Base-by-base conservation (phyloP, 163 green algal genomes). In the Scenedesmus sp. region DNA sequence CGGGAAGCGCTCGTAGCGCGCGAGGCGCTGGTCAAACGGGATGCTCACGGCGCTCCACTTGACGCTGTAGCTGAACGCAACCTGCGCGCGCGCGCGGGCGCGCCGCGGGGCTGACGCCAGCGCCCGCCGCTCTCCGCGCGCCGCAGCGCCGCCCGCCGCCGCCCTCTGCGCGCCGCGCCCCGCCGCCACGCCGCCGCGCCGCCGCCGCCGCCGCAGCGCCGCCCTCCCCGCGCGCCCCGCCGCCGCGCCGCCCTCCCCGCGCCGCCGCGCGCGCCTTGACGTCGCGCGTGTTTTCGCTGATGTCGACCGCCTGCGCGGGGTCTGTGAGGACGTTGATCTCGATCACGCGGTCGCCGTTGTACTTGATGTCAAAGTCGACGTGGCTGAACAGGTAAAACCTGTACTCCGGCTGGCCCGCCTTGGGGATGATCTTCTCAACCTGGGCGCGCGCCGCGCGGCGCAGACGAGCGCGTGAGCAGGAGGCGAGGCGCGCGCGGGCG, bases 361-460 rank as follows among this genome's bases (percentile, higher is more conserved):
- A 95, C 63, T 91, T 87, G 75, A 95, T 86, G 50, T 96, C 89
- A 76, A 96, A 96, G 78, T 95, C 88, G 31, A 94, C 87, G 83
- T 96, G 91, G 0, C 88, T 95, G 86, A 95, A 96, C 26, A 96
- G 67, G 75, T 82, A 89, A 56, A 89, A 92, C 39, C 78, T 80
- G 72, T 80, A 71, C 24, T 83, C 50, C 2, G 75, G 63, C 45
- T 76, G 50, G 29, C 45, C 53, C 22, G 53, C 53, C 36, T 75
- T 74, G 18, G 74, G 74, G 10, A 75, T 74, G 48, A 81, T 81
- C 74, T 81, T 81, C 62, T 79, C 72, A 48, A 77, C 69, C 69
- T 77, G 69, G 39, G 7, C 6, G 39, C 39, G 39, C 39, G 39
- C 7, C 10, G 39, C 39, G 39, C 39, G 39, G 39, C 39, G 39